phyloP scores from a whole-genome alignment of 2,329 filamentous ascomycete species.

The Botryotinia narcissicola region DNA sequence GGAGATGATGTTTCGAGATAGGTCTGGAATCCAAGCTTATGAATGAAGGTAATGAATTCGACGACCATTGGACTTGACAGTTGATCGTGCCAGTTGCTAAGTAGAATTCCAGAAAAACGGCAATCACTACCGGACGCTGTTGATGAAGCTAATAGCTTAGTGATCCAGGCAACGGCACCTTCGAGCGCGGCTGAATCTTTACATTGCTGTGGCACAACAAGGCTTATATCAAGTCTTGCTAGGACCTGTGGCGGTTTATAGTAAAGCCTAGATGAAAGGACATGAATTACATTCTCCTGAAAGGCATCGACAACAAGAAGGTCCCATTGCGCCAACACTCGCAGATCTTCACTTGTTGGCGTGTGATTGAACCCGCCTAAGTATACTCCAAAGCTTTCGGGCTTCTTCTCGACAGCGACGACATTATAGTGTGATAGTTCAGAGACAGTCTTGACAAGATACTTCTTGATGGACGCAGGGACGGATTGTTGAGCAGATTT shows the following conservation, averaged over 20 bases:
- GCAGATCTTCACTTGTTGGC: constrained; percentile 37
- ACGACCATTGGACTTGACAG: constrained; percentile 25
- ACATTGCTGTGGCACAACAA: constrained; percentile 20
- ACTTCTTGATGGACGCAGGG: constrained; percentile 23
- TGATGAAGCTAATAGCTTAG: constrained; percentile 23
- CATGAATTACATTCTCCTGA: constrained; percentile 39
- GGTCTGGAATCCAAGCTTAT: constrained; percentile 29
- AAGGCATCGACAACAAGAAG: constrained; percentile 46
- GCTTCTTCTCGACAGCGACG: constrained; percentile 24
- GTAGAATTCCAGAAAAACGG: constrained; percentile 28
- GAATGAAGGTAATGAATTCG: constrained; percentile 30
- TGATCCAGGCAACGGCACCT: constrained; percentile 6
- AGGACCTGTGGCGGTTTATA: constrained; percentile 26
- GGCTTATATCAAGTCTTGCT: constrained; percentile 30
- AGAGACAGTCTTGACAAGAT: constrained; percentile 22
- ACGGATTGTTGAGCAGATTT: constrained; percentile 20
- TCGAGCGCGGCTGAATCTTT: not conserved
- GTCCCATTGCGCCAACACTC: constrained; percentile 45
- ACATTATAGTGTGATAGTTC: constrained; percentile 26
- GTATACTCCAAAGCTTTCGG: constrained; percentile 42
- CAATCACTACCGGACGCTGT: constrained; percentile 23
- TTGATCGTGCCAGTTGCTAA: constrained; percentile 28
- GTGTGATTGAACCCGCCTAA: constrained; percentile 42
- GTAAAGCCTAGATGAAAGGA: constrained; percentile 33
- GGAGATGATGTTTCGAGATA: constrained; percentile 32